Conservation (phyloP, 805 yeast genomes). For the Zygosaccharomyces bisporus region DNA sequence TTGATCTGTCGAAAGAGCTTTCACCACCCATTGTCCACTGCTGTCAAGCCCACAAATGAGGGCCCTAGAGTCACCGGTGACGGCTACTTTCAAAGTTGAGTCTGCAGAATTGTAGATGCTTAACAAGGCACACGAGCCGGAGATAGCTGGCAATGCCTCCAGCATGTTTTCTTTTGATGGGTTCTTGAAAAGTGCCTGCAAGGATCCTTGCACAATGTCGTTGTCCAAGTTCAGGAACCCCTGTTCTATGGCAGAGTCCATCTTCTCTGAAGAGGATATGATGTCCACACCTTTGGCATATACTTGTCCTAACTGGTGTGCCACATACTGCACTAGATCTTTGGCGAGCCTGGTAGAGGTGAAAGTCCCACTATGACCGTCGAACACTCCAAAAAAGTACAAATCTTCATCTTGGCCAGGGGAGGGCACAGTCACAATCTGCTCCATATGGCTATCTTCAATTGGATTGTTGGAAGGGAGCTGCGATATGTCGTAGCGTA, state of each 20-base stretch:
- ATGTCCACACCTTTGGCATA: constrained; percentile 33
- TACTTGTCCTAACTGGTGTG: constrained; percentile 65
- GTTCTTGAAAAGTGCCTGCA: constrained; percentile 62
- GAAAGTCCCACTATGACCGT: constrained; percentile 97
- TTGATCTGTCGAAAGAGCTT: constrained; percentile 83
- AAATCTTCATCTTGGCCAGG: constrained; percentile 56
- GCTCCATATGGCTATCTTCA: constrained; percentile 90
- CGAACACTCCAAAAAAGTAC: constrained; percentile 94
- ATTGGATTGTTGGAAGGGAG: constrained; percentile 88
- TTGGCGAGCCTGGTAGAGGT: constrained; percentile 85
- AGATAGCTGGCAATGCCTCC: constrained; percentile 82
- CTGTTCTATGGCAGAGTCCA: constrained; percentile 73
- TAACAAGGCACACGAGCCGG: constrained; percentile 91
- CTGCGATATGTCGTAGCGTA: constrained; percentile 85
- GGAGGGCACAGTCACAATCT: constrained; percentile 66
- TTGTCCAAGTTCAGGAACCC: constrained; percentile 84
- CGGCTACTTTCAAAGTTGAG: constrained; percentile 77
- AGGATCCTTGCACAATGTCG: constrained; percentile 74
- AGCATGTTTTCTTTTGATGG: constrained; percentile 59
- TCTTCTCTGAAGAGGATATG: constrained; percentile 56
- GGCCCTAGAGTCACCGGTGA: constrained; percentile 95
- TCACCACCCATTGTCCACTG: constrained; percentile 78
- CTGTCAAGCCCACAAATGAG: constrained; percentile 69
- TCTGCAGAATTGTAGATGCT: constrained; percentile 80
- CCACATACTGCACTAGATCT: constrained; percentile 70